Evolutionary conservation across 768 basidiomycete species (phyloP).

Genomic region (Psilocybe sp.): DNA sequence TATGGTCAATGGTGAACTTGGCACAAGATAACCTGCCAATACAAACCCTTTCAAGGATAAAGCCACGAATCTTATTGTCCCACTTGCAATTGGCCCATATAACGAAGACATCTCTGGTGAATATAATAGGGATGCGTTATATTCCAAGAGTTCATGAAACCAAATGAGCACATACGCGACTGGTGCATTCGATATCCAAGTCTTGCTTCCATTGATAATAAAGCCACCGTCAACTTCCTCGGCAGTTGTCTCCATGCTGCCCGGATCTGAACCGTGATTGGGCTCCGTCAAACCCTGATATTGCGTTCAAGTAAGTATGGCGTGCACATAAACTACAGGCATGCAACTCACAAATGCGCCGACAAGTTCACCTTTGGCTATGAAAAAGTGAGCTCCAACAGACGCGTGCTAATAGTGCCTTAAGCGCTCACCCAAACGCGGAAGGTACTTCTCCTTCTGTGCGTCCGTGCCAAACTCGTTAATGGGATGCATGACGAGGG

Average conservation of each 20-base stretch:
- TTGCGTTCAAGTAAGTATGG: neutral
- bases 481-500: conserved; percentile 95
- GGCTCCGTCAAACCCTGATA: conserved; percentile 90
- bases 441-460: conserved; percentile 91
- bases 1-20: neutral
- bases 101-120: conserved; percentile 76
- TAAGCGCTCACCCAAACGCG: conserved; percentile 59
- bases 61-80: conserved; percentile 89
- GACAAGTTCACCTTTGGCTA: conserved; percentile 81
- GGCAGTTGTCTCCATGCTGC: conserved; percentile 95
- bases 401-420: neutral
- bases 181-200: conserved; percentile 95
- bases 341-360: conserved; percentile 84
- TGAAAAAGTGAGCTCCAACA: neutral
- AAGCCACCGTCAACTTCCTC: conserved; percentile 84
- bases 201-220: conserved; percentile 88
- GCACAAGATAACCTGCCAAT: neutral
- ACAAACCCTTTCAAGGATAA: conserved; percentile 83
- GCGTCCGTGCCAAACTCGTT: conserved; percentile 84
- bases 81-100: conserved; percentile 95
- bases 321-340: conserved; percentile 1
- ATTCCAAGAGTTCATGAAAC: neutral
- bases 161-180: conserved; percentile 60
- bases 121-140: conserved; percentile 7
- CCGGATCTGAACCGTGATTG: conserved; percentile 95